phyloP scores from a whole-genome alignment of 75 land plant genomes.

The Azolla pinnata region DNA sequence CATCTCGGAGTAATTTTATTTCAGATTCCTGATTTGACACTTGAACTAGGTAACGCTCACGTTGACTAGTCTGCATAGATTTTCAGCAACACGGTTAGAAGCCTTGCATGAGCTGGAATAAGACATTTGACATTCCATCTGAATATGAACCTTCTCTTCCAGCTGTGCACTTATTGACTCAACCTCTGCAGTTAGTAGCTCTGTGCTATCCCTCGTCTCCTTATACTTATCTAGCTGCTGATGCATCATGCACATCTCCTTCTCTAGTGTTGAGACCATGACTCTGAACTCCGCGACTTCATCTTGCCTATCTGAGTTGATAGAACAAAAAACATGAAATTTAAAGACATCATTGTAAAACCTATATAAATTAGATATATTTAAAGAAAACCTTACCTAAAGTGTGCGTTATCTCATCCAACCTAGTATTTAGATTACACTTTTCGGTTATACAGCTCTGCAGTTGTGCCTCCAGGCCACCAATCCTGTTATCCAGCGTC shows the following conservation, averaged over 20 bases:
- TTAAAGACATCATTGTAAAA: background rate
- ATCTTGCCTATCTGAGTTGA: slow-evolving; percentile 60
- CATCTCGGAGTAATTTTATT: slow-evolving; percentile 41
- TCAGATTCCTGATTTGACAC: slow-evolving; percentile 47
- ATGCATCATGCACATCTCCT: slow-evolving; percentile 75
- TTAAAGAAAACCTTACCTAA: slow-evolving; percentile 48
- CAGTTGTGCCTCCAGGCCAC: slow-evolving; percentile 46
- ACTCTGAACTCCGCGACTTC: slow-evolving; percentile 70
- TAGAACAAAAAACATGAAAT: slow-evolving; percentile 1
- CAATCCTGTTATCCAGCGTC: slow-evolving; percentile 33
- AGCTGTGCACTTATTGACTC: slow-evolving; percentile 45
- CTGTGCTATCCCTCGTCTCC: slow-evolving; percentile 62
- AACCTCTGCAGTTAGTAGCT: slow-evolving; percentile 65
- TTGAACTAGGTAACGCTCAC: too few species aligned
- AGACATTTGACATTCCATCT: too few species aligned
- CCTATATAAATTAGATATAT: too few species aligned
- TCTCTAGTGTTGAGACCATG: slow-evolving; percentile 67
- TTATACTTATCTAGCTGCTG: slow-evolving; percentile 57
- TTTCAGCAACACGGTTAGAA: too few species aligned
- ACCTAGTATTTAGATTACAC: slow-evolving; percentile 35
- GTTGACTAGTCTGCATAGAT: slow-evolving; percentile 1
- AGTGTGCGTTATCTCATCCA: slow-evolving; percentile 60
- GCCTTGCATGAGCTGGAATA: too few species aligned
- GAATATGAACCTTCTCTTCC: slow-evolving; percentile 53
- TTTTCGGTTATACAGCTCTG: slow-evolving; percentile 45